These are phyloP conservation scores for Paecilomyces variotii DNA, from an alignment of 2,329 filamentous ascomycete genomes.

Conservation along the genomic window DNA sequence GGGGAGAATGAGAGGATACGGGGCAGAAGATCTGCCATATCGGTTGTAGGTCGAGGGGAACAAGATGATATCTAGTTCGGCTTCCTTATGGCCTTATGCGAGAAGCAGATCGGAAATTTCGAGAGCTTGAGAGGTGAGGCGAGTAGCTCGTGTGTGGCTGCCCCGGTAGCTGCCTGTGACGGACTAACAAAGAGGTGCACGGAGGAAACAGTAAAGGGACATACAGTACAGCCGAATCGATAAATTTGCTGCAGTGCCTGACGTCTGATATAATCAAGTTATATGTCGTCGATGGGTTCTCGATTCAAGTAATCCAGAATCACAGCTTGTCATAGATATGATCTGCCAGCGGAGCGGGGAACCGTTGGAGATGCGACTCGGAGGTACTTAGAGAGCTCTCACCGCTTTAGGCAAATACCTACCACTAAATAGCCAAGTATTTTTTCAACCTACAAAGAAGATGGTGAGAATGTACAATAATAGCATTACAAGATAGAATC, in stretches of 20 bases:
- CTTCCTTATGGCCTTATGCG: not conserved
- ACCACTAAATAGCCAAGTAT: not conserved
- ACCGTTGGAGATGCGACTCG: not conserved
- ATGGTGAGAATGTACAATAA: not conserved
- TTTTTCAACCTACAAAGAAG: not conserved
- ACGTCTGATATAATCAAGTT: not conserved
- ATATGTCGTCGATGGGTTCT: not conserved
- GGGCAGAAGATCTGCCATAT: constrained; percentile 24
- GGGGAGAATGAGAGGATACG: constrained; percentile 33
- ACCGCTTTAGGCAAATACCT: not conserved
- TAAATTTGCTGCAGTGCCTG: not conserved
- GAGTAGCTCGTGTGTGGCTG: not conserved
- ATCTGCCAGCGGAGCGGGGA: not conserved
- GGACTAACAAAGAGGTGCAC: not conserved
- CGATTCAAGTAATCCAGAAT: not conserved
- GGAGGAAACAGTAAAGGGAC: not conserved
- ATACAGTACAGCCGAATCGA: not conserved
- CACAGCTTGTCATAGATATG: not conserved
- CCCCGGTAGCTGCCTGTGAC: not conserved
- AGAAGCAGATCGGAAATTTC: not conserved
- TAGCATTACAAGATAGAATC: not conserved
- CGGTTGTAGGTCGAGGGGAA: not conserved
- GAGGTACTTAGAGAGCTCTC: not conserved
- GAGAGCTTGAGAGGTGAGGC: not conserved
- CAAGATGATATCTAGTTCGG: not conserved